A percentile compares a stretch with the other conserved stretches of the same genome.
Evolutionary conservation across 2,329 filamentous ascomycete genomes (phyloP).

Genomic region (Aspergillus felis): DNA sequence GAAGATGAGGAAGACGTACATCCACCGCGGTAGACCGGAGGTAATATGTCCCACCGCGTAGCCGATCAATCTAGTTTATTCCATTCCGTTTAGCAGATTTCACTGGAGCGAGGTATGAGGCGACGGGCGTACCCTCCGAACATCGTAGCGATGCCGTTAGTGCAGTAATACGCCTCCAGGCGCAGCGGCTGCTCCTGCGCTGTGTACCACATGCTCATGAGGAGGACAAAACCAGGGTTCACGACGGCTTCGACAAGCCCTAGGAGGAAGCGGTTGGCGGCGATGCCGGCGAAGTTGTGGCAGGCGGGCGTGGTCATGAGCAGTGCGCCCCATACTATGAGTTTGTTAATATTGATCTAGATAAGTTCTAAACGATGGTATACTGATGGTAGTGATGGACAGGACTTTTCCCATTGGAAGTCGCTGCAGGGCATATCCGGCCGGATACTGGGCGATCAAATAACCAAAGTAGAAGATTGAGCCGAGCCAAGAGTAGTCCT

Average conservation of each 20-base stretch:
- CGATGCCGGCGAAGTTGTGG: slow-evolving; percentile 43
- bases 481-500: slow-evolving; percentile 13
- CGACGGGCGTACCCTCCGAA: too few relatives aligned
- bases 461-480: slow-evolving; percentile 52
- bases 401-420: slow-evolving; percentile 41
- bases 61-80: too few relatives aligned
- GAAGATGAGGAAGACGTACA: too few relatives aligned
- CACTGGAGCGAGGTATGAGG: too few relatives aligned
- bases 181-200: slow-evolving; percentile 49
- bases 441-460: slow-evolving; percentile 44
- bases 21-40: too few relatives aligned
- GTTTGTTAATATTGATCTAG: slow-evolving; percentile 11
- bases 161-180: slow-evolving; percentile 54
- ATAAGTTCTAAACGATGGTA: too few relatives aligned
- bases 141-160: slow-evolving; percentile 42
- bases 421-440: slow-evolving; percentile 43
- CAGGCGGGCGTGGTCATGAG: slow-evolving; percentile 45
- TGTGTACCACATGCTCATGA: slow-evolving; percentile 51
- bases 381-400: too few relatives aligned
- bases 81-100: too few relatives aligned
- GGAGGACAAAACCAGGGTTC: slow-evolving; percentile 49
- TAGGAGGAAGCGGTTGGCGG: slow-evolving; percentile 44
- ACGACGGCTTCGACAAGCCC: slow-evolving; percentile 48
- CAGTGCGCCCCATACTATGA: slow-evolving; percentile 42
- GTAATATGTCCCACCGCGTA: too few relatives aligned